Conservation (phyloP, 345 rosid genomes). For the Pugionium cornutum region DNA sequence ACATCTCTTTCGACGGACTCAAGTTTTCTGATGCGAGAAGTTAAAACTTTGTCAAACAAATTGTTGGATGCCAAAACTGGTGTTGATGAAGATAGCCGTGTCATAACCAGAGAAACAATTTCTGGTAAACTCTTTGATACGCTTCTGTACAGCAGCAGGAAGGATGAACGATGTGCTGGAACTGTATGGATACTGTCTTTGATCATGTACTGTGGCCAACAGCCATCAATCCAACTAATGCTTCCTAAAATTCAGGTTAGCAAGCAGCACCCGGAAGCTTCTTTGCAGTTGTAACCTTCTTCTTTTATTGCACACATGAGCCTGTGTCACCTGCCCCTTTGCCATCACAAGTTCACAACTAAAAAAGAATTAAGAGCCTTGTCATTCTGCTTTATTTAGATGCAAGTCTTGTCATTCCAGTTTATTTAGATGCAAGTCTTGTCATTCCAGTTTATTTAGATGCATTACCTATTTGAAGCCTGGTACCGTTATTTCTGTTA, state of each 20-base stretch:
- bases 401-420: background rate
- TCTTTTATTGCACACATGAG: conserved; percentile 6
- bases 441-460: no score
- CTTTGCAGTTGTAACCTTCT: conserved; percentile 12
- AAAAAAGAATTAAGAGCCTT: conserved; percentile 7
- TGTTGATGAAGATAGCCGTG: conserved; percentile 51
- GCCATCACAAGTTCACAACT: conserved; percentile 24
- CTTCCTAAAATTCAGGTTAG: conserved; percentile 97
- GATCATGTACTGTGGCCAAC: conserved; percentile 88
- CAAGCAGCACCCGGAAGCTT: conserved; percentile 17
- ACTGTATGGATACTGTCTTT: conserved; percentile 90
- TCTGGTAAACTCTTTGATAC: conserved; percentile 73
- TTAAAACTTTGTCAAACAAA: conserved; percentile 51
- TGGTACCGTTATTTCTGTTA: background rate
- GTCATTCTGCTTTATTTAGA: background rate
- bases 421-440: conserved; percentile 29
- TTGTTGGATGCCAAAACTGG: conserved; percentile 47
- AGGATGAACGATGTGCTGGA: conserved; percentile 98
- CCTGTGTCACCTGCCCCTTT: conserved; percentile 2
- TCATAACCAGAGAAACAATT: conserved; percentile 60
- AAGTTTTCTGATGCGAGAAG: conserved; percentile 80
- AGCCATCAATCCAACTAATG: conserved; percentile 77
- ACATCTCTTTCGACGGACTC: conserved; percentile 83
- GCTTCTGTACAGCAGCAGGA: conserved; percentile 84
- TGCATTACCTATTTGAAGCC: conserved; percentile 30